Base-by-base conservation (phyloP, 768 basidiomycete species). In the Pluteus cervinus region DNA sequence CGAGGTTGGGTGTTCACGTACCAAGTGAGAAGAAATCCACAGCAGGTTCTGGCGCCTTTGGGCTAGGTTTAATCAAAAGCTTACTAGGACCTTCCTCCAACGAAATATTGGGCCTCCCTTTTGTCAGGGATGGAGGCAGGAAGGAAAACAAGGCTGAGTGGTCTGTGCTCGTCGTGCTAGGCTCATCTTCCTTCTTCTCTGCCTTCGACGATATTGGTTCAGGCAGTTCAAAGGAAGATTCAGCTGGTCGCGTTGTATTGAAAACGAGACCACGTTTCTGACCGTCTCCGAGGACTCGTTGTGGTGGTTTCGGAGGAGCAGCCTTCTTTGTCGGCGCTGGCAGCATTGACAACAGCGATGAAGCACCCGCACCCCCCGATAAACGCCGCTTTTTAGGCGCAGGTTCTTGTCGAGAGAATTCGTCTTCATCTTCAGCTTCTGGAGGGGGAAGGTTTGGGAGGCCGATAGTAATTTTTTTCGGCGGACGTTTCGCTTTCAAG, bases 1-100 rank as follows among this genome's bases (percentile, higher is more conserved):
- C n/a, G n/a, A n/a, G n/a, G n/a, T n/a, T n/a, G n/a, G n/a, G n/a
- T n/a, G n/a, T n/a, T 29, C 6, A 56, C 72, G 34, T 48, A 73
- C 81, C 69, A 20, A 86, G 58, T 6, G 81, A 80, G 54, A 87
- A 87, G 60, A 86, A 81, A 52, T 86, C 80, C 1, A 70, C 56
- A 0, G 65, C 52, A 4, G 74, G 69, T 39, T 40, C 42, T 17
- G 46, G 40, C 7, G 40, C 41, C 15, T 40, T 51, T 17, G 52
- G 43, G 26, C 39, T 25, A 1, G 42, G 36, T 24, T 24, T 45
- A 15, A 37, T 21, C n/a, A n/a, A n/a, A n/a, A n/a, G 38, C 20
- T 44, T 52, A 29, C 47, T 20, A 24, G 42, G 40, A 18, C 42
- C 56, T 42, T 66, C 64, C 40, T 79, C 76, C 5, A 77, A 42